Conservation (phyloP, 495 filamentous ascomycete genomes). For the Chaetomidium leptoderma region DNA sequence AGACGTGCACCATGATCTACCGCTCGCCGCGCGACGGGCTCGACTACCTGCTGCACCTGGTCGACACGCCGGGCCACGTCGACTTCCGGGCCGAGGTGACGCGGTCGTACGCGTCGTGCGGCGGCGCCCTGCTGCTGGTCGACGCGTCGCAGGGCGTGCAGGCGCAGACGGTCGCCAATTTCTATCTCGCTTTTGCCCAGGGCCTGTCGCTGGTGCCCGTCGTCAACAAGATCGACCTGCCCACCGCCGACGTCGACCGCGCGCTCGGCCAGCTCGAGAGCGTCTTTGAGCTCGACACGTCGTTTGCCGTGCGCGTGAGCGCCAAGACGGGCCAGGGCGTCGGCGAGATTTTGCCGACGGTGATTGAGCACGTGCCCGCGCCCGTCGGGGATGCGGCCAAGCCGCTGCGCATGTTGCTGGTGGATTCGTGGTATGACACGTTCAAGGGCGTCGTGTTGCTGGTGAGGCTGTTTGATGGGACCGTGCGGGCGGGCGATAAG, state of each 20-base stretch:
- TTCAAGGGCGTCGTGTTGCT: conserved; percentile 92
- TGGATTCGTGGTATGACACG: conserved; percentile 96
- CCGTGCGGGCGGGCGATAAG: conserved; percentile 74
- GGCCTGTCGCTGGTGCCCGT: conserved; percentile 82
- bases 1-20: conserved; percentile 97
- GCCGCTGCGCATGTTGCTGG: conserved; percentile 78
- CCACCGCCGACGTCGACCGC: conserved; percentile 76
- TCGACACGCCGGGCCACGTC: conserved; percentile 96
- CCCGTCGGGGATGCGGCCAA: conserved; percentile 66
- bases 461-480: conserved; percentile 87
- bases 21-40: conserved; percentile 61
- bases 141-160: conserved; percentile 92
- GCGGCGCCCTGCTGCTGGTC: conserved; percentile 85
- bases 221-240: conserved; percentile 93
- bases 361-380: conserved; percentile 78
- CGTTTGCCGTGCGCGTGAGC: conserved; percentile 77
- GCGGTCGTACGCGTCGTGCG: conserved; percentile 90
- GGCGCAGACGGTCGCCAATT: conserved; percentile 95
- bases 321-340: conserved; percentile 93
- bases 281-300: conserved; percentile 82
- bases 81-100: conserved; percentile 96
- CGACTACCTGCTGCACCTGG: conserved; percentile 90
- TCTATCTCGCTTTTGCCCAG: conserved; percentile 93
- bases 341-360: conserved; percentile 69
- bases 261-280: conserved; percentile 79